These are phyloP conservation scores for Oenanthe sinensis DNA, from an alignment of 129 eudicot species.

Conservation along the genomic window DNA sequence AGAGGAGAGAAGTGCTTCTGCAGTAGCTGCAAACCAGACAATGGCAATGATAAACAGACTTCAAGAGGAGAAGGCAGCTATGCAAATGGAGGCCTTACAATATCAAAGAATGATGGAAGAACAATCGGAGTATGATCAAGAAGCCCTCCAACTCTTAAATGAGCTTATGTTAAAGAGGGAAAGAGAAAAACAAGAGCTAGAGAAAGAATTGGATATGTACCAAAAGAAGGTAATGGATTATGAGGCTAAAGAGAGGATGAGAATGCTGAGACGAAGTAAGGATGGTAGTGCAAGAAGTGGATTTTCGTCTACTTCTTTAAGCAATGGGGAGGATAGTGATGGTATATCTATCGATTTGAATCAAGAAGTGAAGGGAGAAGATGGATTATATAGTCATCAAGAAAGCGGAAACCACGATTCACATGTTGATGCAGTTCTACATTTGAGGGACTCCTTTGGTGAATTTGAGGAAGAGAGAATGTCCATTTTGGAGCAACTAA, in stretches of 20 bases:
- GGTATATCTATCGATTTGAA: slow-evolving; percentile 63
- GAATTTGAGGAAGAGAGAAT: slow-evolving; percentile 86
- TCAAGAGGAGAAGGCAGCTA: slow-evolving; percentile 91
- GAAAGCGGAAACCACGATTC: slow-evolving; percentile 42
- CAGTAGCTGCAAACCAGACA: slow-evolving; percentile 80
- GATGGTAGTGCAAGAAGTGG: slow-evolving; percentile 51
- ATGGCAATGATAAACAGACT: slow-evolving; percentile 97
- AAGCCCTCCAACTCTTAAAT: slow-evolving; percentile 84
- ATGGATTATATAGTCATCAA: slow-evolving; percentile 23
- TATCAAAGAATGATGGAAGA: slow-evolving; percentile 99
- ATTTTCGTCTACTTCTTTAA: slow-evolving; percentile 62
- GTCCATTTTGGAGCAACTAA: slow-evolving; percentile 82
- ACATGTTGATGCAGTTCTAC: slow-evolving; percentile 47
- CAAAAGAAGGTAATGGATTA: slow-evolving; percentile 66
- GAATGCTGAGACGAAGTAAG: slow-evolving; percentile 40
- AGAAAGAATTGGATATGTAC: slow-evolving; percentile 53
- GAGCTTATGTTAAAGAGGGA: slow-evolving; percentile 91
- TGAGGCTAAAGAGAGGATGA: slow-evolving; percentile 53
- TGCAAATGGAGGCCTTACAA: slow-evolving; percentile 98
- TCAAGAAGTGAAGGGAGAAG: slow-evolving; percentile 56
- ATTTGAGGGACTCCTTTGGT: slow-evolving; percentile 58
- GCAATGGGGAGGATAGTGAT: slow-evolving; percentile 91
- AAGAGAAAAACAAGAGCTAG: slow-evolving; percentile 64
- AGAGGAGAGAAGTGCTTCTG: slow-evolving; percentile 93
- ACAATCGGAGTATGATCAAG: slow-evolving; percentile 97